Base-by-base conservation (phyloP, 2,329 filamentous ascomycete genomes). In the Fusarium cyanostomum region DNA sequence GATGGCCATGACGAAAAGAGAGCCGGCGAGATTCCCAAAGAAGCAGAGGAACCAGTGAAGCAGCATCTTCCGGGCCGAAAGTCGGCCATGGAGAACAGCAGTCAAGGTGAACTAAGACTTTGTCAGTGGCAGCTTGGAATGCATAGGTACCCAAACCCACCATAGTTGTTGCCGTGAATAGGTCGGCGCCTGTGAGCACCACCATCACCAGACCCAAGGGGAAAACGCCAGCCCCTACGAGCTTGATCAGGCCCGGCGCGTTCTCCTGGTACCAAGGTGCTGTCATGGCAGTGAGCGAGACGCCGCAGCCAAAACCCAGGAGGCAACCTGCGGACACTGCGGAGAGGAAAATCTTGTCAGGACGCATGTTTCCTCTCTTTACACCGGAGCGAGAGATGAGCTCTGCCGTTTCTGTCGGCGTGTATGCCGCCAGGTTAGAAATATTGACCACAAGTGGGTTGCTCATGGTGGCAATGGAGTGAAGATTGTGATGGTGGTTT, bases 11-110 rank as follows among this genome's bases (percentile, higher is more conserved):
- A 84, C 73, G 58, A 84, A 83, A 6, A 84, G 65, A 2, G 75
- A 77, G 0, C 82, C 82, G 4, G 79, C 78, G 4, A 84, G 69
- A 60, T 84, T 84, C 1, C 79, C 81, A 41, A 79, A 75, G 56
- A 82, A 84, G 13, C 79, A 81, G 5, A 83, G 68, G 33, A 75
- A 52, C 81, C 80, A 83, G 45, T 72, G 71, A 10, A 72, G 27
- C 2, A 71, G 43, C 71, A 73, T 72, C n/a, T 59, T 62, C 7
- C 63, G 65, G 7, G 56, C 39, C 1, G 64, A 16, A 10, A 72
- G 45, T 8, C 62, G 56, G 1, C 70, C 44, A 7, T 66, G 59
- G 3, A 72, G 56, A 4, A 64, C 67, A 8, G 70, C 65, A 5
- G 67, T 62, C 8, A 68, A 26, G 1, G 69, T 71, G 10, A 68